Percentiles rank a stretch among this genome's conserved stretches.
Evolutionary conservation across 108 stramenopile species (phyloP).

Genomic region (Pseudonitzschia multistriata): DNA sequence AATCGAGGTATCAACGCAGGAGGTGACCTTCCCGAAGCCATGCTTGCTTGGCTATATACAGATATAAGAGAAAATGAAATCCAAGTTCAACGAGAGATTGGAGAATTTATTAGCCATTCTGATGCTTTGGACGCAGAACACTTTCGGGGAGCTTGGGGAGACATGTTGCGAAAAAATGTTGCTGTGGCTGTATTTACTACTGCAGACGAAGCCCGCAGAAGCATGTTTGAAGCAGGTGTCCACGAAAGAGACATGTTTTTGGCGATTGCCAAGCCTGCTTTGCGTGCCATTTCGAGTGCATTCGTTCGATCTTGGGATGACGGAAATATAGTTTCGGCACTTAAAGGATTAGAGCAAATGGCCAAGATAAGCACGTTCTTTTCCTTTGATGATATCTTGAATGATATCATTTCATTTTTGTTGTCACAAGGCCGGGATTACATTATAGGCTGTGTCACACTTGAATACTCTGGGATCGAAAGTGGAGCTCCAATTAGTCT

Average conservation of each 20-base stretch:
- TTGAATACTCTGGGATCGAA: conserved; percentile 49
- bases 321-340: conserved; percentile 67
- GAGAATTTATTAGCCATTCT: conserved; percentile 41
- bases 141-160: conserved; percentile 56
- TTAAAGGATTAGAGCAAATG: conserved; percentile 73
- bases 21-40: conserved; percentile 75
- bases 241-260: conserved; percentile 92
- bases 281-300: conserved; percentile 67
- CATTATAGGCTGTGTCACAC: conserved; percentile 51
- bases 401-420: conserved; percentile 63
- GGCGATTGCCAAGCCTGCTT: conserved; percentile 63
- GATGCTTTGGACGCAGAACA: conserved; percentile 38
- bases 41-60: conserved; percentile 80
- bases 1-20: conserved; percentile 93
- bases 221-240: conserved; percentile 62
- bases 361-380: conserved; percentile 63
- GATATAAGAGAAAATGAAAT: conserved; percentile 78
- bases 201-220: conserved; percentile 49
- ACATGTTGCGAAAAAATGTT: conserved; percentile 53
- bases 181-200: conserved; percentile 61
- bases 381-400: conserved; percentile 54
- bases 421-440: conserved; percentile 72
- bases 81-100: conserved; percentile 63
- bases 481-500: conserved; percentile 36
- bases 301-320: conserved; percentile 87